These are phyloP conservation scores for Whalleya microplaca DNA, from an alignment of 2,329 filamentous ascomycete genomes.

Conservation along the genomic window DNA sequence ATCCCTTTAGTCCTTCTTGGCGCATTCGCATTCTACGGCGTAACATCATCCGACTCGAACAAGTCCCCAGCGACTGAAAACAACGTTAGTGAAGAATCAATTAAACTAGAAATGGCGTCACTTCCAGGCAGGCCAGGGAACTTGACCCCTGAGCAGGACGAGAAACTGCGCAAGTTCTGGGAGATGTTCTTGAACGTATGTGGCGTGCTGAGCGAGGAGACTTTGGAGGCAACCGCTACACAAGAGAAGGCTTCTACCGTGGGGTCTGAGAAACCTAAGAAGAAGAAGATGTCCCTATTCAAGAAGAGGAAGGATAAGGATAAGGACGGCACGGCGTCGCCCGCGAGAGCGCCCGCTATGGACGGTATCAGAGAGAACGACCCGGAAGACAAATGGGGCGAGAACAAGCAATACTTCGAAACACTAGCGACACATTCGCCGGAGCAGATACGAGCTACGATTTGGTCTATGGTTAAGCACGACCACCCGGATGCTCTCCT, in stretches of 20 bases:
- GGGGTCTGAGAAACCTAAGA: conserved; percentile 66
- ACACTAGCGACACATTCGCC: conserved; percentile 77
- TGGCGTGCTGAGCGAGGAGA: conserved; percentile 56
- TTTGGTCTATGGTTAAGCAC: conserved; percentile 95
- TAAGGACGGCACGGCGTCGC: conserved; percentile 48
- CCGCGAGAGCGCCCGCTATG: conserved; percentile 43
- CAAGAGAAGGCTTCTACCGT: conserved; percentile 27
- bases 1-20: conserved; percentile 25
- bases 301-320: conserved; percentile 63
- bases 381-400: conserved; percentile 88
- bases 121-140: conserved; percentile 80
- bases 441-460: conserved; percentile 76
- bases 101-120: conserved; percentile 31
- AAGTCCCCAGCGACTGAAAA: conserved; percentile 3
- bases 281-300: conserved; percentile 74
- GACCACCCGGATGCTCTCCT: conserved; percentile 89
- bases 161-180: conserved; percentile 90
- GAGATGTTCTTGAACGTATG: conserved; percentile 74
- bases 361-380: conserved; percentile 50
- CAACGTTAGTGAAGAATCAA: conserved; percentile 6
- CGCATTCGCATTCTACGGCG: conserved; percentile 27
- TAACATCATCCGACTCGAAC: conserved; percentile 4
- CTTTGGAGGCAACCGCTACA: conserved; percentile 35
- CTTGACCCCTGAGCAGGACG: conserved; percentile 86
- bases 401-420: conserved; percentile 83